These are phyloP conservation scores for Neonectria sp. DNA, from an alignment of 2,329 filamentous ascomycete species.

Conservation along the genomic window DNA sequence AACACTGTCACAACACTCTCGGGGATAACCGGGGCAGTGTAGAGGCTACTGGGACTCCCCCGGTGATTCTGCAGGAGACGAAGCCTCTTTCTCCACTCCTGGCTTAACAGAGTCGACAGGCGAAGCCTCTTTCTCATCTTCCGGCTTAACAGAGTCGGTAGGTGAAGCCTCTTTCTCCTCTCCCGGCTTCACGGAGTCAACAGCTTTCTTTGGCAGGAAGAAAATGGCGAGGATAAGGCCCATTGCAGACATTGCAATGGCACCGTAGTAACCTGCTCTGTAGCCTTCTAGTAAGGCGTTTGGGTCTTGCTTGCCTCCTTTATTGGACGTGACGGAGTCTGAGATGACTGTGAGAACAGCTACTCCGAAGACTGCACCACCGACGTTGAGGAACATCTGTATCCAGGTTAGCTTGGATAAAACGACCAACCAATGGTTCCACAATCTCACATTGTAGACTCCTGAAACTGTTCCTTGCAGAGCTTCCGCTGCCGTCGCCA, in stretches of 20 bases:
- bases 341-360: not conserved
- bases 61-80: not conserved
- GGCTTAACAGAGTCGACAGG: too few relatives aligned
- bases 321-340: not conserved
- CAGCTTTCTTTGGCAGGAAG: not conserved
- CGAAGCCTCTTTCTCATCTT: too few relatives aligned
- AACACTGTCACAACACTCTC: not conserved
- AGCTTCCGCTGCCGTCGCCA: not conserved
- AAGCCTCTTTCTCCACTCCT: too few relatives aligned
- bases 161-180: not conserved
- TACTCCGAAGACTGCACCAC: not conserved
- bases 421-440: not conserved
- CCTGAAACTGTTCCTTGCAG: not conserved
- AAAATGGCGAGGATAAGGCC: not conserved
- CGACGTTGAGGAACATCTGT: not conserved
- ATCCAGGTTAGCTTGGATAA: not conserved
- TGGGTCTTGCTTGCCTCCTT: not conserved
- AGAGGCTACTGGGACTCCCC: not conserved
- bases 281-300: not conserved
- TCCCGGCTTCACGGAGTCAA: not conserved
- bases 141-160: not conserved
- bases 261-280: conserved; percentile 2
- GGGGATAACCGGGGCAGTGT: too few relatives aligned
- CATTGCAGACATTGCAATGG: not conserved
- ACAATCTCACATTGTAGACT: not conserved